Base-by-base conservation (phyloP, 768 basidiomycete genomes). In the Amanita exitialis region DNA sequence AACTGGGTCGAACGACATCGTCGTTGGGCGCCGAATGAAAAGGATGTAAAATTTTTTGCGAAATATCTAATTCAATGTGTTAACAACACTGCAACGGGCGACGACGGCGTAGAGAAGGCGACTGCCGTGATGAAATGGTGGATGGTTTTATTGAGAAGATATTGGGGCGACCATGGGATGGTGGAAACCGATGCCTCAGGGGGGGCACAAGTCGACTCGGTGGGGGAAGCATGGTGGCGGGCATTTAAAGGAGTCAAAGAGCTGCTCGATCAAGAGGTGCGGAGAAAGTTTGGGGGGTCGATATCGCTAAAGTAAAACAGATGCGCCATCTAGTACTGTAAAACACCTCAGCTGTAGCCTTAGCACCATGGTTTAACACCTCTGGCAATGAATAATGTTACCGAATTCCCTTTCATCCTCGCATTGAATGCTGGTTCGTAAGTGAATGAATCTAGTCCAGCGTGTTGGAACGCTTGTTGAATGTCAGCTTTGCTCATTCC, bases 211-310 rank as follows among this genome's bases (percentile, higher is more conserved):
- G 54, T 61, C 28, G 69, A 61, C 65, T 67, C 32, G 62, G 71
- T 86, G 38, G 89, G 82, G 2, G 71, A 71, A 60, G 78, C 78
- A 35, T 94, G 91, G 92, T 94, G 90, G 91, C 71, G 66, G 46
- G 78, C 83, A 6, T 93, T 89, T 67, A 69, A 76, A 53, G 76
- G 77, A 27, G 80, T 90, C 2, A 88, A 83, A 67, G 69, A 58
- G 10, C 72, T 70, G 58, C 77, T 93, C 66, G 84, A 90, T 56
- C 68, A 64, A n/a, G 73, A 81, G 18, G 76, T 78, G 4, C 72
- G 75, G 54, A 76, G 74, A 62, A 78, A 78, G 52, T 92, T 88
- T 61, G 90, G 90, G 28, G 88, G 90, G 1, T 66, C 68, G 8
- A 61, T 92, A 54, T 82, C 75, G 2, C 66, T 88, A 56, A 78